phyloP scores from a whole-genome alignment of 805 yeast genomes.

The Yarrowia sp. region DNA sequence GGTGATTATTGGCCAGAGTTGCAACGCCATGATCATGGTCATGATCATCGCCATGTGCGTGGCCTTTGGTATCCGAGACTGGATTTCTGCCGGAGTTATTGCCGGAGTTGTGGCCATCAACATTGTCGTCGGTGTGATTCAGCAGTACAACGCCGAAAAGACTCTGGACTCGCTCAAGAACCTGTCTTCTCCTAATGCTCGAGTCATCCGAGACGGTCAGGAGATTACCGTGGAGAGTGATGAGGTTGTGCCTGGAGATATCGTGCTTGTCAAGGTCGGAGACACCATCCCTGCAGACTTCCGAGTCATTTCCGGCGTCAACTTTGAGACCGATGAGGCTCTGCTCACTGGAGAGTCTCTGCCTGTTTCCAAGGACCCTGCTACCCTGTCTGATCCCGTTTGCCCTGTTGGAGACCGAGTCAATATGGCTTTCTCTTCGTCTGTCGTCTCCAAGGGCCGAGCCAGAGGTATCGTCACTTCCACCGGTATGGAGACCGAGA shows the following conservation, averaged over 20 bases:
- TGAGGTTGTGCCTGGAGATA: constrained; percentile 71
- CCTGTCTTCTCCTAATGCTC: constrained; percentile 68
- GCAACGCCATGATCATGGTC: constrained; percentile 78
- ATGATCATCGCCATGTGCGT: constrained; percentile 68
- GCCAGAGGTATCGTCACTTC: constrained; percentile 64
- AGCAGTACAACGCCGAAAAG: constrained; percentile 71
- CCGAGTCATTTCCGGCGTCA: constrained; percentile 55
- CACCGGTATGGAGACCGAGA: constrained; percentile 70
- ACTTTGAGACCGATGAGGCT: constrained; percentile 72
- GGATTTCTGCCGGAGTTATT: constrained; percentile 82
- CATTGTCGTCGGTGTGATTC: constrained; percentile 64
- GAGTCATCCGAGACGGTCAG: constrained; percentile 60
- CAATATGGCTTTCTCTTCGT: constrained; percentile 69
- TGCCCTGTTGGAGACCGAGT: constrained; percentile 68
- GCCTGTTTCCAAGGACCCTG: constrained; percentile 58
- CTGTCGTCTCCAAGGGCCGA: constrained; percentile 71
- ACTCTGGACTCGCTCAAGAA: constrained; percentile 73
- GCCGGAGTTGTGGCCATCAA: constrained; percentile 64
- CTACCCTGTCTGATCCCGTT: constrained; percentile 41
- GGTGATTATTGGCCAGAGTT: constrained; percentile 63
- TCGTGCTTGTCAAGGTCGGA: constrained; percentile 62
- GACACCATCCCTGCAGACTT: constrained; percentile 79
- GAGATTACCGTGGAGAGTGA: constrained; percentile 58
- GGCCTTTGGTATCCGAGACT: constrained; percentile 69
- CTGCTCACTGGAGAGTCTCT: constrained; percentile 64